Conservation (phyloP, 1,139 yeast genomes). For the Yamadazyma triangularis region DNA sequence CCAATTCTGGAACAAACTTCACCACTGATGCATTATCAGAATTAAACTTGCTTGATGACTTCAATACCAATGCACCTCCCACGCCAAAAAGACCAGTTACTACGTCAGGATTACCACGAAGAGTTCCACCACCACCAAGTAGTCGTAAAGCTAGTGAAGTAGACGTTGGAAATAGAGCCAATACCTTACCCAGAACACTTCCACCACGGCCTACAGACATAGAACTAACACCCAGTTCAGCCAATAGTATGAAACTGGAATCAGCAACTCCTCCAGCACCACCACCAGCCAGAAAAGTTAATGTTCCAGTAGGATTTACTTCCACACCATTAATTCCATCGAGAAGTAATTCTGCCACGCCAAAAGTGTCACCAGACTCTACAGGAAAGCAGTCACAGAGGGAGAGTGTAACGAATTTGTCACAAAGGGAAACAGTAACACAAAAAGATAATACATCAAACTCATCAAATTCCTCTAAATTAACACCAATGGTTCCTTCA, state of each 20-base stretch:
- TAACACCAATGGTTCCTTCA: conserved; percentile 34
- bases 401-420: conserved; percentile 1
- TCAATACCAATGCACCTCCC: conserved; percentile 18
- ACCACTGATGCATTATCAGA: conserved; percentile 30
- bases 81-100: conserved; percentile 17
- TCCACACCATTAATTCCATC: conserved; percentile 39
- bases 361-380: conserved; percentile 14
- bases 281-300: conserved; percentile 19
- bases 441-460: conserved; percentile 1
- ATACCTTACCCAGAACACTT: conserved; percentile 15
- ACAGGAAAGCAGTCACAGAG: conserved; percentile 5
- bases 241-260: not conserved
- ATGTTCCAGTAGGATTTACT: conserved; percentile 33
- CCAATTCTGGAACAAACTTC: conserved; percentile 14
- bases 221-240: conserved; percentile 6
- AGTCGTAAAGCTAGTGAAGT: conserved; percentile 18
- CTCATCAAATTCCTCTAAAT: conserved; percentile 2
- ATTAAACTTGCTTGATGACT: conserved; percentile 32
- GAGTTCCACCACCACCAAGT: conserved; percentile 38
- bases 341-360: conserved; percentile 27
- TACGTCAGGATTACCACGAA: conserved; percentile 17
- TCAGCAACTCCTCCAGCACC: conserved; percentile 22
- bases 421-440: not conserved
- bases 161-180: conserved; percentile 3
- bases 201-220: conserved; percentile 20